Evolutionary conservation across 1,139 yeast genomes (phyloP), one percentile per base, ranked within the genome.

Genomic region (Geotrichum reessii): DNA sequence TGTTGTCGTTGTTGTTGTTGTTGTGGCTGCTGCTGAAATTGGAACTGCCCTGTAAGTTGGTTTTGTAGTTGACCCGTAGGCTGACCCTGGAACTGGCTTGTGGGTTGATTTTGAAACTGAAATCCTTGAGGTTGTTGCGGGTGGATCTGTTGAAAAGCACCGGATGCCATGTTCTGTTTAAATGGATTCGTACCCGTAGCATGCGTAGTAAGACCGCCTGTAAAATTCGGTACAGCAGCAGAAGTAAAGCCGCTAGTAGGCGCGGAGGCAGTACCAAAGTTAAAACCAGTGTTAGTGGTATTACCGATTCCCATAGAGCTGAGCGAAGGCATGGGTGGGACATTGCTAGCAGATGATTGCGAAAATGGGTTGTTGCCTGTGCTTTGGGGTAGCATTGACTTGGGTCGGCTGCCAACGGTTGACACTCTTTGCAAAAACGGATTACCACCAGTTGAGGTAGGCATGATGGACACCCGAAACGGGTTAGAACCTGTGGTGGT

Each of bases 341-440:
- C 17, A 11, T 12, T 25, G 11, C 25, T 47, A 7, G 33, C n/a
- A 21, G 37, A 25, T 14, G 37, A 31, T 8, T 31, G 37, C 37
- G 31, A 60, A 60, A 70, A 70, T 37, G 88, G 88, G 66, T 84
- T 84, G 3, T 81, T 73, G n/a, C 76, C 76, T 8, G 40, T 48
- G 0, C 78, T 72, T 40, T 69, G 63, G 50, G 67, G 70, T 7
- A 70, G 63, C 57, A 57, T 60, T n/a, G 63, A 51, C 61, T 67
- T 67, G 69, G 61, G 50, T 12, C 63, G 58, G 66, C 47, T 47
- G 40, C 54, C 47, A 19, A 61, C 55, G 40, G 47, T 27, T 50
- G 61, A 55, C 46, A 65, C 60, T 44, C 68, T 58, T 50, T 62
- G 61, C 50, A 61, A 55, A 58, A 69, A 69, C 14, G 72, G 72